Conservation (phyloP, 2,329 filamentous ascomycete genomes). For the Truncatella angustata region DNA sequence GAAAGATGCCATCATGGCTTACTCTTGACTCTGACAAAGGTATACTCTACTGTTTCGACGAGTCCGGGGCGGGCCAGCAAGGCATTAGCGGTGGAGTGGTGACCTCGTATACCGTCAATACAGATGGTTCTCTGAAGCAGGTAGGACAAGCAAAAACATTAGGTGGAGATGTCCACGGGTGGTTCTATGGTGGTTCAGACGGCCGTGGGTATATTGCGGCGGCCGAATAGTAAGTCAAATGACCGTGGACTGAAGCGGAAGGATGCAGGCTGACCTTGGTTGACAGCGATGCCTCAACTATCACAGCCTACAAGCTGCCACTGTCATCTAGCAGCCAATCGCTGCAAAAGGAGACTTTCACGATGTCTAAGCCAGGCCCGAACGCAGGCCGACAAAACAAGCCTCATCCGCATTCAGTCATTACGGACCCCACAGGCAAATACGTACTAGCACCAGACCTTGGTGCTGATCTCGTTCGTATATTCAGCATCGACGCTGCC, state of each 20-base stretch:
- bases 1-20: constrained; percentile 36
- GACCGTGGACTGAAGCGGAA: background rate
- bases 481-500: constrained; percentile 46
- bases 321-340: constrained; percentile 26
- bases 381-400: constrained; percentile 48
- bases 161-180: constrained; percentile 39
- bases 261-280: background rate
- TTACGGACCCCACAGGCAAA: constrained; percentile 46
- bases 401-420: constrained; percentile 54
- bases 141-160: constrained; percentile 28
- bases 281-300: constrained; percentile 37
- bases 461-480: constrained; percentile 52
- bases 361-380: constrained; percentile 40
- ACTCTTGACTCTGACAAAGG: constrained; percentile 29
- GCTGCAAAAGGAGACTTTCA: constrained; percentile 38
- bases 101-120: constrained; percentile 31
- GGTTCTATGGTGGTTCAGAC: constrained; percentile 35
- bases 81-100: constrained; percentile 30
- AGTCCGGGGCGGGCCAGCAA: constrained; percentile 28
- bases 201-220: constrained; percentile 40
- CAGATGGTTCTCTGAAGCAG: constrained; percentile 30
- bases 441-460: constrained; percentile 52
- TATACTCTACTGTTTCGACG: constrained; percentile 37
- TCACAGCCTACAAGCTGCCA: constrained; percentile 43
- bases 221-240: constrained; percentile 39